Evolutionary conservation across 108 stramenopile genomes (phyloP), one percentile per base, ranked within the genome.

Genomic region (Nitzschia sp.): DNA sequence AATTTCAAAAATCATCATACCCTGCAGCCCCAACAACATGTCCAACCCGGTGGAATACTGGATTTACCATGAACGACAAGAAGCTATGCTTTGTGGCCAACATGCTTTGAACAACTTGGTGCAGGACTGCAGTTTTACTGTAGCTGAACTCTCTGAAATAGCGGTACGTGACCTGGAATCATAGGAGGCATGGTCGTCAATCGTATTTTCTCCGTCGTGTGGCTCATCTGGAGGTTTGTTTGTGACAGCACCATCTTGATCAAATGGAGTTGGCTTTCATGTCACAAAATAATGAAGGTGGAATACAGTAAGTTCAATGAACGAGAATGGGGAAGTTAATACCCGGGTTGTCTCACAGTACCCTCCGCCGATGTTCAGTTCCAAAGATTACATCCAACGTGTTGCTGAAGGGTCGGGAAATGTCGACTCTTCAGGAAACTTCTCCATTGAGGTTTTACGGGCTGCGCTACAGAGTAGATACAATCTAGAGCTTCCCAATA

Each of bases 61-160:
- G 83, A 82, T 96, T 37, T 96, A 96, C 55, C 93, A 96, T 67
- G 95, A 96, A 50, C 86, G 87, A 24, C 95, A 96, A 75, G 74
- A 92, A 43, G 80, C 88, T 26, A 60, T 79, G 26, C 81, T 96
- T 7, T 96, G 95, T 67, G 95, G 95, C 12, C 95, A 96, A 79
- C 95, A 96, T 70, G 87, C 89, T 9, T 70, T 96, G 73, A 96
- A 96, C 70, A 94, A 94, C 65, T 80, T 96, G 8, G 75, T 93
- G 26, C 92, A 93, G 69, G 75, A 63, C 17, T 81, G 77, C n/a
- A 80, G 61, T 25, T 96, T 94, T 68, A 60, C 79, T 2, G 63
- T 91, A 21, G 90, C 69, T 17, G 64, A 57, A 20, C 83, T 96
- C 41, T 80, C 93, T 15, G 76, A 92, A 58, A 83, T 94, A 52